Percentiles rank a stretch among this genome's conserved stretches.
phyloP scores from a whole-genome alignment of 768 basidiomycete genomes.

The Ramaria rubella region DNA sequence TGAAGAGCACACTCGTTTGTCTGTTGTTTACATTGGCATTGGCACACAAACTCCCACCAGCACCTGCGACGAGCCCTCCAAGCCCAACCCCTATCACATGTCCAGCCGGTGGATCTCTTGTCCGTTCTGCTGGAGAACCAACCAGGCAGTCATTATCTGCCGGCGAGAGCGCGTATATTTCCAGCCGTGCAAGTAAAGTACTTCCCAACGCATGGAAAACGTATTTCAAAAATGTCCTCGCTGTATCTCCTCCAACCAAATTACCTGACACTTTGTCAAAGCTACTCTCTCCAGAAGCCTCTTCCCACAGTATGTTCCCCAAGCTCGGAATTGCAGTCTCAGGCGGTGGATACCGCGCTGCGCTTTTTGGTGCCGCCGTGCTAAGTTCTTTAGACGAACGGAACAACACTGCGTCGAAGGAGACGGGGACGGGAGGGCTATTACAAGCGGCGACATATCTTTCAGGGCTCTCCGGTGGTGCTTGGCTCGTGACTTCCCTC shows the following conservation, averaged over 20 bases:
- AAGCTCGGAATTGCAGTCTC: slow-evolving; percentile 40
- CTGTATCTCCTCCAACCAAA: slow-evolving; percentile 13
- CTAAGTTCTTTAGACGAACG: slow-evolving; percentile 44
- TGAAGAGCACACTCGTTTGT: no score
- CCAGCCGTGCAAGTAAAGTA: slow-evolving; percentile 27
- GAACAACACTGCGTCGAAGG: slow-evolving; percentile 35
- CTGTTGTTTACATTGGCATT: no score
- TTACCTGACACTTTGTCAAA: no score
- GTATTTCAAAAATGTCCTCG: slow-evolving; percentile 34
- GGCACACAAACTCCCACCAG: no score
- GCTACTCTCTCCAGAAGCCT: not conserved
- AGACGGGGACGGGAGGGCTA: slow-evolving; percentile 40
- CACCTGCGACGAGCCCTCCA: no score
- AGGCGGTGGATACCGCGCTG: slow-evolving; percentile 54
- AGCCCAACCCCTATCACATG: slow-evolving; percentile 8
- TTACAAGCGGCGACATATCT: slow-evolving; percentile 49
- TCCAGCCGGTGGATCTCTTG: not conserved
- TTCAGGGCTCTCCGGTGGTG: slow-evolving; percentile 43
- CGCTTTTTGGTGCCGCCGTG: slow-evolving; percentile 47
- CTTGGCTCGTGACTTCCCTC: slow-evolving; percentile 36
- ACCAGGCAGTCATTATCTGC: slow-evolving; percentile 28
- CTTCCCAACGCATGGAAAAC: slow-evolving; percentile 34
- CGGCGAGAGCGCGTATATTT: slow-evolving; percentile 33
- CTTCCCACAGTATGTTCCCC: not conserved
- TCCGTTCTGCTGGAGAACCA: slow-evolving; percentile 7